Base-by-base conservation (phyloP, 1,139 yeast species). In the Ogataea hybrid region DNA sequence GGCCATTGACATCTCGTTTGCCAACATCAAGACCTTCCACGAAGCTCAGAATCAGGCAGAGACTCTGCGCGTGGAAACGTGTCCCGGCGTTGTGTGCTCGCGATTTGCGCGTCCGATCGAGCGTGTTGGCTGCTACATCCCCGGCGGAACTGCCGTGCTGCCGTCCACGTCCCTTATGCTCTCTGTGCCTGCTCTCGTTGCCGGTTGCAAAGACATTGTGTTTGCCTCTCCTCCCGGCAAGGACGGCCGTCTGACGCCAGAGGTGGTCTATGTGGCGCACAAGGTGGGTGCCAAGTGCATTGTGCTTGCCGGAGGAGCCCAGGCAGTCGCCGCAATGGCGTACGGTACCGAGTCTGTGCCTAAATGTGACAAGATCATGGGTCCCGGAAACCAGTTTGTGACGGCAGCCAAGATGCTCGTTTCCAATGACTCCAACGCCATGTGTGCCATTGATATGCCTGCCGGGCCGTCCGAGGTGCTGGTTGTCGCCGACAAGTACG, bases 371-470 rank as follows among this genome's bases (percentile, higher is more conserved):
- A 92, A 92, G 73, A 90, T 92, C 49, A 75, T 92, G 65, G 99
- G 99, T 40, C 99, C 99, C 17, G 99, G 98, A 47, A 92, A 92
- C 68, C 99, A 92, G 69, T 92, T 94, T 63, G 99, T 92, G 43
- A 92, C 99, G 20, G 98, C 98, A 39, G 99, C 98, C 32, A 92
- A 92, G 71, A 94, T 94, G 98, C 72, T 85, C 62, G 95, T 94
- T 35, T 94, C 90, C 57, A 94, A 94, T 61, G 98, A 92, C 61
- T 87, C 97, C 3, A 85, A 83, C 54, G 97, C 98, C 2, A 71
- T 89, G 54, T 94, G 96, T 60, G 85, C 96, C 25, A 94, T 92
- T 55, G 99, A 92, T 65, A 90, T 92, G 97, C 99, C 99, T 36
- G 99, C 99, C 18, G 99, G 99, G 5, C 99, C 99, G 21, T 85